Percentiles rank a stretch among this genome's conserved stretches.
Conservation (phyloP, 2,329 filamentous ascomycete species). For the Apiospora phragmitis region DNA sequence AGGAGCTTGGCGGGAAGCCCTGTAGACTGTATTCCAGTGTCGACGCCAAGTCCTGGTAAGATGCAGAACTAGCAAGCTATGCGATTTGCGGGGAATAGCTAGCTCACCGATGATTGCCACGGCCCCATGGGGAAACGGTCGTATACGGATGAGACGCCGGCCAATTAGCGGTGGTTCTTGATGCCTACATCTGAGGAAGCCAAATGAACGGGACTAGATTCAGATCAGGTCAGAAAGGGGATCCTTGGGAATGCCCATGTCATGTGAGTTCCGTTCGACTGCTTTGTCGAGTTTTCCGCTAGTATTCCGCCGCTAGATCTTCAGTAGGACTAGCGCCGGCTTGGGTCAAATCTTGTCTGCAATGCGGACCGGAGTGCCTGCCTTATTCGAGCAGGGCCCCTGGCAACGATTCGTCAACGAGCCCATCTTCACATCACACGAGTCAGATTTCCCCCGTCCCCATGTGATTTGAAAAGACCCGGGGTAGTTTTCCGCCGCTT, state of each 20-base stretch:
- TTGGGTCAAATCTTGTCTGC: background rate
- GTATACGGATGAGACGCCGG: background rate
- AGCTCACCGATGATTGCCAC: background rate
- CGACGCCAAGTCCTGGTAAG: conserved; percentile 1
- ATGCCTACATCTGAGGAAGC: background rate
- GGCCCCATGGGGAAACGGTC: conserved; percentile 8
- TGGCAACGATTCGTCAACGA: background rate
- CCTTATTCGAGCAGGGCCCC: background rate
- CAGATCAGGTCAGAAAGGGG: background rate
- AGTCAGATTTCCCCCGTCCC: background rate
- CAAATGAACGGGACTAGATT: background rate
- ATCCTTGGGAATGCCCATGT: background rate
- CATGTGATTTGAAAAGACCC: background rate
- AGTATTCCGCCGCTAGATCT: conserved; percentile 9
- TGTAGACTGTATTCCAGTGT: background rate
- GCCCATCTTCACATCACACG: background rate
- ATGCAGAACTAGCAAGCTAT: conserved; percentile 11
- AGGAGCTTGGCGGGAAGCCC: background rate
- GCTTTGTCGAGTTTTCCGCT: conserved; percentile 7
- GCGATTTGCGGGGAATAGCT: conserved; percentile 12
- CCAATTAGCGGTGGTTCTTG: background rate
- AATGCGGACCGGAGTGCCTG: background rate
- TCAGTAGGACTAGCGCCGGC: background rate
- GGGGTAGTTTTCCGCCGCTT: background rate
- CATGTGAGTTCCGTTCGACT: background rate